Base-by-base conservation (phyloP, 306 rosid genomes). In the Dryas alaskensis region DNA sequence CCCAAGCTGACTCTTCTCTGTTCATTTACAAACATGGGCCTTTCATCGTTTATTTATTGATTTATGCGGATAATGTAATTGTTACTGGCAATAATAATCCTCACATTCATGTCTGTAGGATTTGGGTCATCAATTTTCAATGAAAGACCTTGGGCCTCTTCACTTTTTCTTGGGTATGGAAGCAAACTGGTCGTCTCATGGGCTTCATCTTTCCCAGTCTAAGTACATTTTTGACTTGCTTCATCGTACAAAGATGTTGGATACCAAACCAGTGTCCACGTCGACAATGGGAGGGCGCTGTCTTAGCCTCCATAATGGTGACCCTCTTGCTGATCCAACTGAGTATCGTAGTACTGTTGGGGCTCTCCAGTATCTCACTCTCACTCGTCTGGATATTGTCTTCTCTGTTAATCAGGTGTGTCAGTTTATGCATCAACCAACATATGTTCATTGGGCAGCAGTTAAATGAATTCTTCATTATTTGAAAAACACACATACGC, bases 181-280 rank as follows among this genome's bases (percentile, higher is more conserved):
- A 46, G 49, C 10, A 7, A 8, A 10, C 49, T 2, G 49, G 49
- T 46, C 1, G 10, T 4, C 10, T 1, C 3, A 46, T 46, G 49
- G 22, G 22, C 22, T 22, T 22, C 49, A 46, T 46, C 49, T 46
- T 9, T 6, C 47, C 6, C 16, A 48, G 0, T 48, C 52, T 1
- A 48, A 11, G 52, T 48, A 49, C 0, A 16, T 16, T 49, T 16
- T 49, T 12, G 53, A 49, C 12, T 16, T 49, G 4, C 5, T 12
- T 10, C 14, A 49, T 10, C 5, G n/a, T 12, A 49, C 53, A 10
- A 49, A 49, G 4, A 10, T 49, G 1, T 67, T 84, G 90, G 53
- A 49, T 49, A 6, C 22, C 22, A 22, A 22, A 22, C 22, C 22
- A 22, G 0, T 22, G 22, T 22, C 22, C 22, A 22, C 22, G 22